Evolutionary conservation across 2,329 filamentous ascomycete genomes (phyloP).

Genomic region (Xylariaceae sp.): DNA sequence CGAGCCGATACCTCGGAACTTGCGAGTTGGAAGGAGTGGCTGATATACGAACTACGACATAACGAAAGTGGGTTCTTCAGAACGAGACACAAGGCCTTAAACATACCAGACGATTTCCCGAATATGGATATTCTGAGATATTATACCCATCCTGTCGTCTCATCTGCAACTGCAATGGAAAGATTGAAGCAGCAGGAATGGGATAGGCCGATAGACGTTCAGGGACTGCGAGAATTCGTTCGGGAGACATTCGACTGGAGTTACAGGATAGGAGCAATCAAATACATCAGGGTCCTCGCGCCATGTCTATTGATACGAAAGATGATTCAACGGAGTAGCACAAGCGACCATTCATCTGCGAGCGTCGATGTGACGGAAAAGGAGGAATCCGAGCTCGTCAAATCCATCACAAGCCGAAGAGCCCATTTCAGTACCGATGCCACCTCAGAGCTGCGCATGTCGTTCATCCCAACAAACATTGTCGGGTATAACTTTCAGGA

Average conservation of each 20-base stretch:
- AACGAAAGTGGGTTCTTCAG: constrained; percentile 82
- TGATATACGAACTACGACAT: constrained; percentile 72
- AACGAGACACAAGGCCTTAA: constrained; percentile 67
- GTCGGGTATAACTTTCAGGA: constrained; percentile 72
- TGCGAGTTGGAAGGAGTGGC: constrained; percentile 64
- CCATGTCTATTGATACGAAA: constrained; percentile 68
- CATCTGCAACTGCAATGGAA: constrained; percentile 53
- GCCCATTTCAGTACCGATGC: constrained; percentile 71
- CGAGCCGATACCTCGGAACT: constrained; percentile 57
- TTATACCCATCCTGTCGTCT: constrained; percentile 85
- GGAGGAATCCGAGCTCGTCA: constrained; percentile 53
- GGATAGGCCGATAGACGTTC: constrained; percentile 61
- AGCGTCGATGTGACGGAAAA: constrained; percentile 36
- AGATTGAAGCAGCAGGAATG: constrained; percentile 54
- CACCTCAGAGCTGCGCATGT: constrained; percentile 71
- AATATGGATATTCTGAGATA: constrained; percentile 74
- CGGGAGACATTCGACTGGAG: constrained; percentile 84
- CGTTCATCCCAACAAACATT: constrained; percentile 71
- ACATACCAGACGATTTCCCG: constrained; percentile 78
- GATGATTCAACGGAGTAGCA: constrained; percentile 40
- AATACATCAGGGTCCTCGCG: constrained; percentile 77
- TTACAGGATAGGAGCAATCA: constrained; percentile 71
- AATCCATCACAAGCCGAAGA: constrained; percentile 63
- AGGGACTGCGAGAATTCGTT: constrained; percentile 68
- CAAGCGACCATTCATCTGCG: constrained; percentile 22